A percentile compares a stretch with the other conserved stretches of the same genome.
Evolutionary conservation across 306 rosid genomes (phyloP).

Genomic region (Pyrus communis): DNA sequence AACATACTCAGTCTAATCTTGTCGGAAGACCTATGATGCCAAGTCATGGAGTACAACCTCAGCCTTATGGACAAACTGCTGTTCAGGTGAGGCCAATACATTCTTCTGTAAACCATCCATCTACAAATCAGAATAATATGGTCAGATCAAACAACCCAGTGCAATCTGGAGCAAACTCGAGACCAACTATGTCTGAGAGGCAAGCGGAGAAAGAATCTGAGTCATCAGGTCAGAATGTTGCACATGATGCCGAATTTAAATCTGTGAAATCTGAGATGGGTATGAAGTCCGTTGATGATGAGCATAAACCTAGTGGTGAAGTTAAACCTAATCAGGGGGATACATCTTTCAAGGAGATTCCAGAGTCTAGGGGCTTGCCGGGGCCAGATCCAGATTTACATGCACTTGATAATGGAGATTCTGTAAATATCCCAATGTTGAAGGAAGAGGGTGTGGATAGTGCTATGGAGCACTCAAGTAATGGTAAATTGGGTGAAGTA

Average conservation of each 20-base stretch:
- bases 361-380: conserved; percentile 22
- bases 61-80: conserved; percentile 46
- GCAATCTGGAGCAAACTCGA: conserved; percentile 27
- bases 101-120: conserved; percentile 34
- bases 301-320: conserved; percentile 24
- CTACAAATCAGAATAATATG: conserved; percentile 38
- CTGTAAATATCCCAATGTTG: conserved; percentile 30
- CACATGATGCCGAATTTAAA: conserved; percentile 27
- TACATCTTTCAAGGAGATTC: conserved; percentile 15
- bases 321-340: conserved; percentile 16
- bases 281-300: conserved; percentile 29
- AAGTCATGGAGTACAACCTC: conserved; percentile 44
- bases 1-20: conserved; percentile 43
- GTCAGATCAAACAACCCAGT: conserved; percentile 39
- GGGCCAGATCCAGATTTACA: conserved; percentile 18
- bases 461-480: conserved; percentile 22
- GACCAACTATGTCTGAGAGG: conserved; percentile 25
- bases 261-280: conserved; percentile 36
- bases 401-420: conserved; percentile 41
- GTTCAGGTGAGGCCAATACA: conserved; percentile 46
- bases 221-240: conserved; percentile 30
- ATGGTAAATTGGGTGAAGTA: conserved; percentile 23
- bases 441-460: conserved; percentile 39
- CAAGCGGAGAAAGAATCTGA: conserved; percentile 34
- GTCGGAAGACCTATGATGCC: conserved; percentile 50